Evolutionary conservation across 768 basidiomycete species (phyloP).

Genomic region (Boletellus ananas): DNA sequence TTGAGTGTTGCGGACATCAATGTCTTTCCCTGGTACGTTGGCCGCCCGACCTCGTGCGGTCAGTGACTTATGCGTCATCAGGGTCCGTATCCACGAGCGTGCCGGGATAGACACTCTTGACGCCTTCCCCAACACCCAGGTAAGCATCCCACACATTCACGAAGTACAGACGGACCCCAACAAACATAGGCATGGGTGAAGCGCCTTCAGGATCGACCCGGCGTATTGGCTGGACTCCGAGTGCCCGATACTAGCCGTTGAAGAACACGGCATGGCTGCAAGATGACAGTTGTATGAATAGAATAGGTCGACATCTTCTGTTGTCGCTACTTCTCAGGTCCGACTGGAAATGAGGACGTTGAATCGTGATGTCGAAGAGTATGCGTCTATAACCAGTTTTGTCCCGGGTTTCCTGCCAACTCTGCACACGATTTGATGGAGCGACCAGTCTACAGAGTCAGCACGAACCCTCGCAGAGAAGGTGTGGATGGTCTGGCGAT

Average conservation of each 20-base stretch:
- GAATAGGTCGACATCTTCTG: not conserved
- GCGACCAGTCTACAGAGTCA: too few species aligned
- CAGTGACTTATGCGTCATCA: constrained; percentile 21
- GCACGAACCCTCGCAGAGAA: too few species aligned
- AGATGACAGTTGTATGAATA: not conserved
- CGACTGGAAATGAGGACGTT: too few species aligned
- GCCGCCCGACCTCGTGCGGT: not conserved
- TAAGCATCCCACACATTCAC: constrained; percentile 8
- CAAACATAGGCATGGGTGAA: constrained; percentile 28
- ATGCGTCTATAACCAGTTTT: too few species aligned
- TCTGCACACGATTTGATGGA: too few species aligned
- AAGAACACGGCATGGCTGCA: not conserved
- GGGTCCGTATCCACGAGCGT: constrained; percentile 50
- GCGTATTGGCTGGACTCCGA: constrained; percentile 22
- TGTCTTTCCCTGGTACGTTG: constrained; percentile 52
- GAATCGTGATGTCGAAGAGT: too few species aligned
- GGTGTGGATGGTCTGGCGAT: too few species aligned
- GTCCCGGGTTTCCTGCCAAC: too few species aligned
- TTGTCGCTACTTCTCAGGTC: not conserved
- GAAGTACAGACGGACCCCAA: not conserved
- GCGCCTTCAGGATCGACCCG: constrained; percentile 21
- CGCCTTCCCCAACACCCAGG: constrained; percentile 63
- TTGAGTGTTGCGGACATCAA: constrained; percentile 74
- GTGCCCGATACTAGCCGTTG: constrained; percentile 5
- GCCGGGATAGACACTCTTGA: constrained; percentile 56